Percentiles rank a stretch among this genome's conserved stretches.
These are phyloP conservation scores for Fusarium dlaminii DNA, from an alignment of 2,329 filamentous ascomycete species.

Conservation along the genomic window DNA sequence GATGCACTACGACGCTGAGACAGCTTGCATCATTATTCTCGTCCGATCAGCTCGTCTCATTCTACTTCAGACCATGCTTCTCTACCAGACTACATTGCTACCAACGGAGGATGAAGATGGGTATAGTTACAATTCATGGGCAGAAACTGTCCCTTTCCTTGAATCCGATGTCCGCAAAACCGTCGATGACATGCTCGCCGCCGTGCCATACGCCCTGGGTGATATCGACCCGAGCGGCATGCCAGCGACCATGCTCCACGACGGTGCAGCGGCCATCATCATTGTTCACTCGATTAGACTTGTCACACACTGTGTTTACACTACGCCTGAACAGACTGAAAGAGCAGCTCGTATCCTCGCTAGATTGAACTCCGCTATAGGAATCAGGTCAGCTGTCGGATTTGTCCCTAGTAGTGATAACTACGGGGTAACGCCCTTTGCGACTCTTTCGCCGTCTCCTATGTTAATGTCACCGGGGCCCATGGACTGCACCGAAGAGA, in stretches of 20 bases:
- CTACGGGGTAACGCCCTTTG: neutral
- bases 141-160: slow-evolving; percentile 29
- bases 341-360: slow-evolving; percentile 36
- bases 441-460: neutral
- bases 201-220: slow-evolving; percentile 46
- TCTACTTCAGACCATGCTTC: slow-evolving; percentile 42
- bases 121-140: slow-evolving; percentile 22
- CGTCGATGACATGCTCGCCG: slow-evolving; percentile 46
- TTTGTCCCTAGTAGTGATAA: neutral
- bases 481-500: neutral
- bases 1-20: slow-evolving; percentile 44
- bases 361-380: slow-evolving; percentile 43
- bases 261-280: slow-evolving; percentile 46
- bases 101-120: neutral
- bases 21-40: slow-evolving; percentile 47
- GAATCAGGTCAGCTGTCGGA: slow-evolving; percentile 43
- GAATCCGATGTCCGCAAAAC: slow-evolving; percentile 38
- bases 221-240: slow-evolving; percentile 40
- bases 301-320: slow-evolving; percentile 44
- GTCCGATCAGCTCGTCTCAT: slow-evolving; percentile 46
- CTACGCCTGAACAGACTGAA: slow-evolving; percentile 35
- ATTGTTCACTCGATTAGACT: slow-evolving; percentile 46
- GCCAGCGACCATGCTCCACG: slow-evolving; percentile 37
- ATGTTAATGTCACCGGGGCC: neutral
- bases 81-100: slow-evolving; percentile 35